Evolutionary conservation across 129 eudicot genomes (phyloP), one percentile per base, ranked within the genome.

Genomic region (Flaveria robusta): DNA sequence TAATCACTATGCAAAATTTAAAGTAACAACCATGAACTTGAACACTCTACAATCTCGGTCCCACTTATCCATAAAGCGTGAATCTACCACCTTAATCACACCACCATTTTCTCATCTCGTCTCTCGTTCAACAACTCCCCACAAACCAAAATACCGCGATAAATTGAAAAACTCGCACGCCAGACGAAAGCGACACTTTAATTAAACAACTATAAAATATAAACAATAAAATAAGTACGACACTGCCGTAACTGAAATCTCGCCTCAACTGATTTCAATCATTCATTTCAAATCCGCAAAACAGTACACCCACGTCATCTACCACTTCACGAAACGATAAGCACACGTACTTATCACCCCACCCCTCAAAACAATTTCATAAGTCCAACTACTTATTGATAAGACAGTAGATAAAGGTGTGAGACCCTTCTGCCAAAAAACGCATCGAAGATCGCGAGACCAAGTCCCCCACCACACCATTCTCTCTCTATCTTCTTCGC

Each of bases 401-500:
- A 84, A 43, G 85, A 81, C 80, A 67, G 77, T 68, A 62, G 50
- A 72, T 72, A 86, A 75, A 71, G 84, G 82, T 81, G 8, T 10
- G 13, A 81, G 88, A 81, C 88, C 50, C 64, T 55, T 72, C 88
- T 89, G 87, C 87, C 87, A 85, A 62, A 74, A 59, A 80, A 83
- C 80, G 86, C 96, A 87, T 86, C 88, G 85, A 82, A 78, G 91
- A 88, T 90, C 85, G 89, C 88, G 89, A 88, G 89, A 77, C 90
- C 86, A 79, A 86, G 88, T 88, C 82, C 83, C 80, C 41, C 83
- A 76, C 71, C 85, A 83, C 85, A 84, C 71, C 83, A 46, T 68
- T 72, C 68, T 66, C 27, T 68, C 74, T 79, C 70, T 78, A 22
- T 43, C 52, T 67, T 74, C 78, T 80, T 68, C 69, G 85, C 83